phyloP scores from a whole-genome alignment of 2,329 filamentous ascomycete genomes.

The Apiospora rasikravindrae region DNA sequence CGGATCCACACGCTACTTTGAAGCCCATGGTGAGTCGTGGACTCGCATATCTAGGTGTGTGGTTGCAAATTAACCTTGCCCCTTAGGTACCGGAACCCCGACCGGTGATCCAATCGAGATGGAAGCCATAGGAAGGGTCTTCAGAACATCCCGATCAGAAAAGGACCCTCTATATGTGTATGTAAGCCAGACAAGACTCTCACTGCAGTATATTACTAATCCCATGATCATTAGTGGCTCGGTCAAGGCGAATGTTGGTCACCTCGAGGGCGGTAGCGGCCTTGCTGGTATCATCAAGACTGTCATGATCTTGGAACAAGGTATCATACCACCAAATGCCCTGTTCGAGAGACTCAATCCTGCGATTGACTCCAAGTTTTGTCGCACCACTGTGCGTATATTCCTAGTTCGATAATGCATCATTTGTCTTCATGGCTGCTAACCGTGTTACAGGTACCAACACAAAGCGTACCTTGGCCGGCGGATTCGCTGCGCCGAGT shows the following conservation, averaged over 20 bases:
- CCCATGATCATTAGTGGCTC: constrained; percentile 34
- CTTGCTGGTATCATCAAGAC: constrained; percentile 39
- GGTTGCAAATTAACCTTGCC: no score
- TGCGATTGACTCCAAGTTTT: constrained; percentile 22
- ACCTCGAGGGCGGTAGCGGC: constrained; percentile 40
- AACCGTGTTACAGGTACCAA: no score
- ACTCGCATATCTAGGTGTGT: no score
- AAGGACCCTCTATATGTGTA: background rate
- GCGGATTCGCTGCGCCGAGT: no score
- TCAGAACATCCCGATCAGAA: constrained; percentile 29
- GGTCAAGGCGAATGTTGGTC: constrained; percentile 46
- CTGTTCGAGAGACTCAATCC: constrained; percentile 46
- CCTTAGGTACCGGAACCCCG: constrained; percentile 46
- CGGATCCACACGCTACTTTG: constrained; percentile 27
- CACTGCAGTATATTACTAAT: background rate
- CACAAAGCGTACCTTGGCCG: no score
- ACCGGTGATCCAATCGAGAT: constrained; percentile 54
- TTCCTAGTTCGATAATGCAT: background rate
- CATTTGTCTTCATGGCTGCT: no score
- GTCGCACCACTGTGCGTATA: background rate
- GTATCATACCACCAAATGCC: constrained; percentile 48
- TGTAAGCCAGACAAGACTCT: background rate
- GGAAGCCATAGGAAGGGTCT: constrained; percentile 43
- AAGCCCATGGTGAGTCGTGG: constrained; percentile 28
- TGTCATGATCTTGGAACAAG: constrained; percentile 45